Evolutionary conservation across 306 rosid species (phyloP).

Genomic region (Rosa rugosa): DNA sequence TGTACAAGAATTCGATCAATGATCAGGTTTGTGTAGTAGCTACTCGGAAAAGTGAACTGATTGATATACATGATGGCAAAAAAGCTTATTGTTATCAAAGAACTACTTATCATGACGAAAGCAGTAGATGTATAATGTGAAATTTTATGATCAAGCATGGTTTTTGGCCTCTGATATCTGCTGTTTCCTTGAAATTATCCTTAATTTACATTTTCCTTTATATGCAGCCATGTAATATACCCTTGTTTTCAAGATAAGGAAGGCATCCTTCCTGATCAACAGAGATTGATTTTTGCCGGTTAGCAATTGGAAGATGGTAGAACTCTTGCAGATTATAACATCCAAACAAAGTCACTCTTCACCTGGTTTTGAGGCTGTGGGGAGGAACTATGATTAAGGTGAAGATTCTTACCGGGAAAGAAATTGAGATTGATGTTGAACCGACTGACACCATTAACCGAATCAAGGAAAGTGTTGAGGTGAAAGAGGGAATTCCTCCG

Average conservation of each 20-base stretch:
- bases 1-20: not conserved
- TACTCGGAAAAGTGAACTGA: not conserved
- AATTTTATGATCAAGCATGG: no score
- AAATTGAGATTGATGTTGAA: constrained; percentile 95
- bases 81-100: not conserved
- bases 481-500: constrained; percentile 97
- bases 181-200: not conserved
- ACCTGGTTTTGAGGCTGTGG: constrained; percentile 90
- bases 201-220: not conserved
- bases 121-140: not conserved
- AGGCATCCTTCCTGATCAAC: constrained; percentile 98
- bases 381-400: constrained; percentile 99
- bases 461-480: constrained; percentile 95
- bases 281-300: constrained; percentile 96
- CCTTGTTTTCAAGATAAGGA: constrained; percentile 73
- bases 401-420: constrained; percentile 98
- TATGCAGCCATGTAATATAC: not conserved
- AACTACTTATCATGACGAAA: not conserved
- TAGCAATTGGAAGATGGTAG: constrained; percentile 98
- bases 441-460: constrained; percentile 93
- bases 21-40: no score
- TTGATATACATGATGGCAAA: not conserved
- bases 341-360: constrained; percentile 97
- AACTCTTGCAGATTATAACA: constrained; percentile 93
- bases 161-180: not conserved